phyloP scores from a whole-genome alignment of 2,329 filamentous ascomycete genomes.

The Stylonectria norvegica region DNA sequence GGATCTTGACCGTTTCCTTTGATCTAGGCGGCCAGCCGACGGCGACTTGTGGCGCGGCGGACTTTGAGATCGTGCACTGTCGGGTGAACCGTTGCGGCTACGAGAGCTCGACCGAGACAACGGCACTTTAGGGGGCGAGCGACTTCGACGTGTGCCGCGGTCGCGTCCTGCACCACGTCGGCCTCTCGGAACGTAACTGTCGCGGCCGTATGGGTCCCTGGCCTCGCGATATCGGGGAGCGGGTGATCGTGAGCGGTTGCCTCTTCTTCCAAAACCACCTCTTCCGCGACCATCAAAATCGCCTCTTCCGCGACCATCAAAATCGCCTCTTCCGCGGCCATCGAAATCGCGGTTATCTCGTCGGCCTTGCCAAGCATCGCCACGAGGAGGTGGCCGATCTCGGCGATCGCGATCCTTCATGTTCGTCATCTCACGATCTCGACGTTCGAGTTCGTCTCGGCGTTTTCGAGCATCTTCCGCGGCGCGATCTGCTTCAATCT shows the following conservation, averaged over 20 bases:
- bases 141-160: constrained; percentile 37
- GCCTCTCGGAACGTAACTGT: constrained; percentile 52
- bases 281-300: constrained; percentile 42
- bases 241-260: constrained; percentile 48
- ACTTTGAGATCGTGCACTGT: constrained; percentile 31
- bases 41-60: constrained; percentile 34
- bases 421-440: constrained; percentile 67
- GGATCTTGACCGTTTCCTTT: constrained; percentile 41
- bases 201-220: constrained; percentile 45
- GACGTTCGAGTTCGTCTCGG: constrained; percentile 66
- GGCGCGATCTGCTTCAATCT: constrained; percentile 80
- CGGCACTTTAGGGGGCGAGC: constrained; percentile 34
- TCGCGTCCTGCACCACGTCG: constrained; percentile 39
- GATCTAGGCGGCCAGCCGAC: constrained; percentile 30
- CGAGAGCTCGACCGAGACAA: constrained; percentile 35
- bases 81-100: constrained; percentile 30
- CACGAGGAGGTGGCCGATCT: constrained; percentile 49
- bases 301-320: constrained; percentile 42
- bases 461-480: constrained; percentile 71
- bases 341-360: constrained; percentile 51
- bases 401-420: constrained; percentile 64
- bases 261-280: constrained; percentile 43
- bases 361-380: constrained; percentile 53
- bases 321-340: constrained; percentile 40
- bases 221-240: constrained; percentile 41